Percentiles rank a stretch among this genome's conserved stretches.
phyloP scores from a whole-genome alignment of 305 asterid species.

The Fraxinus platypoda region DNA sequence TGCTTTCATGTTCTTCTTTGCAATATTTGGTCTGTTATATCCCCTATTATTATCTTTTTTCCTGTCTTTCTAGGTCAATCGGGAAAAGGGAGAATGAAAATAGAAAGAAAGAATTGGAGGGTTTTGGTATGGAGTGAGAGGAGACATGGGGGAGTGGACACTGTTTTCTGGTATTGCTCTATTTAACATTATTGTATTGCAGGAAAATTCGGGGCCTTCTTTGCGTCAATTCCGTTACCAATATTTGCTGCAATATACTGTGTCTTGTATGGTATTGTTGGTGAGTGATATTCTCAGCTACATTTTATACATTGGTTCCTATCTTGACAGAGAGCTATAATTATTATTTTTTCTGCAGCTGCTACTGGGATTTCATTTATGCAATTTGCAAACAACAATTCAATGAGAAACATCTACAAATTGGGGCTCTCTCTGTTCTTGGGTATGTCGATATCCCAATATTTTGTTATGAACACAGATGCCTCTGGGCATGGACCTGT shows the following conservation, averaged over 20 bases:
- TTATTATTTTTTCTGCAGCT: slow-evolving; percentile 50
- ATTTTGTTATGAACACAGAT: slow-evolving; percentile 71
- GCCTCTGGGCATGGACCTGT: slow-evolving; percentile 82
- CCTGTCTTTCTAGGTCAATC: background rate
- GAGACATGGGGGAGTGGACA: background rate
- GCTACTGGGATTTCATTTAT: slow-evolving; percentile 78
- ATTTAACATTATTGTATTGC: slow-evolving; percentile 26
- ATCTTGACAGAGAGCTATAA: background rate
- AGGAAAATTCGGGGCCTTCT: slow-evolving; percentile 97
- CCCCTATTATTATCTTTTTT: background rate
- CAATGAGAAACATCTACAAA: slow-evolving; percentile 83
- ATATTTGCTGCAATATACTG: slow-evolving; percentile 91
- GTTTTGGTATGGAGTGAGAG: background rate
- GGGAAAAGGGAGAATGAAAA: background rate
- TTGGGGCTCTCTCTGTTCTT: slow-evolving; percentile 74
- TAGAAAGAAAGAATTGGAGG: background rate
- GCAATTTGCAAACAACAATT: slow-evolving; percentile 86
- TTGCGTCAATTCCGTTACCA: slow-evolving; percentile 89
- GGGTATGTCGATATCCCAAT: slow-evolving; percentile 86
- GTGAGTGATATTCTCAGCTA: slow-evolving; percentile 42
- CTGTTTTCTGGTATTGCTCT: slow-evolving; percentile 9
- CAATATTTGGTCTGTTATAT: slow-evolving; percentile 74
- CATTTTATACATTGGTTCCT: slow-evolving; percentile 6
- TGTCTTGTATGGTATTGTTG: slow-evolving; percentile 81
- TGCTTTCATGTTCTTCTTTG: slow-evolving; percentile 94